These are phyloP conservation scores for Actinomortierella ambigua DNA, from an alignment of 371 early-diverging fungal species.

Conservation along the genomic window DNA sequence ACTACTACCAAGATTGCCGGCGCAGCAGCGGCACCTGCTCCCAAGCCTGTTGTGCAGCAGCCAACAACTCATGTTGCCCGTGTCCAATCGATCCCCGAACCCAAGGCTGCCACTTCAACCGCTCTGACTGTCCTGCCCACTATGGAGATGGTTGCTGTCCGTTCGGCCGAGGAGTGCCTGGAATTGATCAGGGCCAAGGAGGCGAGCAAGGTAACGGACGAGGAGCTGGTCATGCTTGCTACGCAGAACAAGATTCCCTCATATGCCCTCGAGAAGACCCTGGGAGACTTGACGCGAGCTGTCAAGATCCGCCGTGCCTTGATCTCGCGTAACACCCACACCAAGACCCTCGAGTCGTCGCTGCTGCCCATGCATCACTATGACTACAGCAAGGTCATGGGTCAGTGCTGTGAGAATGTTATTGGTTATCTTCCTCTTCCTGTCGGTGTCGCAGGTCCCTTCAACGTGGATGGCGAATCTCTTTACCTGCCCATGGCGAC, in stretches of 20 bases:
- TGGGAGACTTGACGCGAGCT: constrained; percentile 81
- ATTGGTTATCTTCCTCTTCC: constrained; percentile 96
- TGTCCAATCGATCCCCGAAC: constrained; percentile 31
- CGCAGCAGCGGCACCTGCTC: constrained; percentile 9
- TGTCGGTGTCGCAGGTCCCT: constrained; percentile 92
- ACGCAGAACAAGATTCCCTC: constrained; percentile 73
- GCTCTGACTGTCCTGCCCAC: constrained; percentile 19
- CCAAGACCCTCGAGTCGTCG: constrained; percentile 69
- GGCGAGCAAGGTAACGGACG: constrained; percentile 59
- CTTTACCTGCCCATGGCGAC: constrained; percentile 96
- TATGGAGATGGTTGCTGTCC: constrained; percentile 45
- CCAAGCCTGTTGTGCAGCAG: constrained; percentile 9
- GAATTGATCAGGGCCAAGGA: constrained; percentile 58
- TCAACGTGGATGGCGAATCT: constrained; percentile 77
- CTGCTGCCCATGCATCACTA: constrained; percentile 81
- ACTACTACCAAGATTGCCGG: constrained; percentile 45
- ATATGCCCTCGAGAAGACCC: constrained; percentile 84
- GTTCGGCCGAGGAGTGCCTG: constrained; percentile 70
- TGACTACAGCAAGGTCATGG: constrained; percentile 88
- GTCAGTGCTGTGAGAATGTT: constrained; percentile 97
- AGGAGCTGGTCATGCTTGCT: constrained; percentile 79
- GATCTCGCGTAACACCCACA: constrained; percentile 72
- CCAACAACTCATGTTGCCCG: constrained; percentile 28
- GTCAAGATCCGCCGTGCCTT: constrained; percentile 82
- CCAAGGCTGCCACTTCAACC: constrained; percentile 30